Base-by-base conservation (phyloP, 1,284 basidiomycete species). In the Cryptococcus hybrid region DNA sequence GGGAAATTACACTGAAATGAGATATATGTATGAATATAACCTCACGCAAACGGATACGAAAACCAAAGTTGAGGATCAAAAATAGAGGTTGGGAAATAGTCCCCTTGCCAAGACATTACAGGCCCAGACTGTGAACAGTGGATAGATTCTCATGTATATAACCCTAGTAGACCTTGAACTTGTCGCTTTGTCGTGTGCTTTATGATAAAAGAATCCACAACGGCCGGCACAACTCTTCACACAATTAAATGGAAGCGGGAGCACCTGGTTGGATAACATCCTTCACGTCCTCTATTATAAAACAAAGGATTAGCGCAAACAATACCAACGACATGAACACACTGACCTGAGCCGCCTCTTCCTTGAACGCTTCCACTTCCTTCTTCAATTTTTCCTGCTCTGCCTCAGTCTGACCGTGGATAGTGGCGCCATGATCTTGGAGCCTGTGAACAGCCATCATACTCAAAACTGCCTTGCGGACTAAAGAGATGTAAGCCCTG, bases 401-500 rank as follows among this genome's bases (percentile, higher is more conserved):
- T 37, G 80, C 79, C 1, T 81, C 73, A 34, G 80, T 76, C 30
- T 80, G 74, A 53, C 73, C 78, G 57, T 67, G 73, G 61, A 73
- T 69, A 79, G 83, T 54, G 85, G 81, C 47, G 80, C 80, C 47
- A 85, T 70, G 65, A 11, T 76, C 74, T 59, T 75, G 83, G 85
- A 92, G 86, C 62, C 89, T 82, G 71, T 86, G 87, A 76, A 91
- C 84, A 30, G 90, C 90, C 74, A 88, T 87, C 82, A 93, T 90
- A 51, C 88, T 86, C 70, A 88, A 83, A 7, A 90, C 88, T 6
- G 90, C 91, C 70, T 89, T 90, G 65, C 88, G 86, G 88, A 91
- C 89, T 90, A 74, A 30, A 30, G 30, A 30, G 30, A 13, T 58
- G 44, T 35, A 18, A 6, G 36, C 37, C 11, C 15, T 45, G 9